Percentiles rank a stretch among this genome's conserved stretches.
These are phyloP conservation scores for Allantophomopsis cytisporea DNA, from an alignment of 2,329 filamentous ascomycete species.

Conservation along the genomic window DNA sequence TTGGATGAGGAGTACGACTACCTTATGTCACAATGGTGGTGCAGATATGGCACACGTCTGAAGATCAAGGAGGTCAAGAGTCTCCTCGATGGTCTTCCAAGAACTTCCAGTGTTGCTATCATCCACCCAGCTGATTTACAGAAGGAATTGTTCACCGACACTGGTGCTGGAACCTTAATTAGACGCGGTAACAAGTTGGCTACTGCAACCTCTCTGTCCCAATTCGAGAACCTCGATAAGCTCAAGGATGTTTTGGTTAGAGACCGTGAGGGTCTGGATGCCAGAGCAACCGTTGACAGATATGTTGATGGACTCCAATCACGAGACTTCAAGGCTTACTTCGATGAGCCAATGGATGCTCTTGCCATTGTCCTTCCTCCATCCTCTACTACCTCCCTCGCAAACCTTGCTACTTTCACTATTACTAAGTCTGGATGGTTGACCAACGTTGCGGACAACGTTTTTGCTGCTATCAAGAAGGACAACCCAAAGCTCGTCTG, in stretches of 20 bases:
- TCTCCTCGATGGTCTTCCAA: slow-evolving; percentile 73
- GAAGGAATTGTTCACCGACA: slow-evolving; percentile 94
- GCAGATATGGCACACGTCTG: slow-evolving; percentile 81
- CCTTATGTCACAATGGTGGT: slow-evolving; percentile 90
- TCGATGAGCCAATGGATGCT: slow-evolving; percentile 86
- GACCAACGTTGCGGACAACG: slow-evolving; percentile 88
- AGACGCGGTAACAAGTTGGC: slow-evolving; percentile 83
- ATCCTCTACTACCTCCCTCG: slow-evolving; percentile 48
- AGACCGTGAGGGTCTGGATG: slow-evolving; percentile 70
- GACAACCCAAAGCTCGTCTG: slow-evolving; percentile 84
- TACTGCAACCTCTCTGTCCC: slow-evolving; percentile 53
- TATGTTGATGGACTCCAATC: slow-evolving; percentile 70
- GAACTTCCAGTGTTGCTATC: slow-evolving; percentile 89
- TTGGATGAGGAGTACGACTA: slow-evolving; percentile 91
- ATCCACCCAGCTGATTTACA: slow-evolving; percentile 93
- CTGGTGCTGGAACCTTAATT: slow-evolving; percentile 85
- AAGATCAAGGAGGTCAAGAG: slow-evolving; percentile 99
- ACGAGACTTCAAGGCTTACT: slow-evolving; percentile 83
- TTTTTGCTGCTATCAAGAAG: slow-evolving; percentile 87
- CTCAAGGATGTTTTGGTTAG: slow-evolving; percentile 74
- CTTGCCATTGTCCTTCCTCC: slow-evolving; percentile 78
- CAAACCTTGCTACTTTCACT: slow-evolving; percentile 78
- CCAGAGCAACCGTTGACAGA: slow-evolving; percentile 70
- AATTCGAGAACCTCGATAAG: slow-evolving; percentile 63
- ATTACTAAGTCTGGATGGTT: slow-evolving; percentile 94